These are phyloP conservation scores for Kuraishia hungarica DNA, from an alignment of 805 yeast species.

Conservation along the genomic window DNA sequence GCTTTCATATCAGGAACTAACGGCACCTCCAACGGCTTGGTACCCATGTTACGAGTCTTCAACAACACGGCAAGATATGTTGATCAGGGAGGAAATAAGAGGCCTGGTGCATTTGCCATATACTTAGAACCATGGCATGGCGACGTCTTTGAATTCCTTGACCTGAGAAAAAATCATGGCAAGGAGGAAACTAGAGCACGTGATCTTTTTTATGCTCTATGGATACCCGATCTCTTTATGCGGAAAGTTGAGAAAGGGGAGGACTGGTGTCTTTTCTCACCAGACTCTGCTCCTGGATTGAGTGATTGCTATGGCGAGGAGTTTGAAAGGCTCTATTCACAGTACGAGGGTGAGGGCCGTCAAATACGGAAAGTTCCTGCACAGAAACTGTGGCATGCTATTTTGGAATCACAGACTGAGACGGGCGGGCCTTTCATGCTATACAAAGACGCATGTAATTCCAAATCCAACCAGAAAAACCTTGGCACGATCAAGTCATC, in stretches of 20 bases:
- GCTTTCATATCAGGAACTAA: conserved; percentile 56
- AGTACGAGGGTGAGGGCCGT: conserved; percentile 41
- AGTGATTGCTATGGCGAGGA: conserved; percentile 48
- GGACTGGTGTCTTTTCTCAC: conserved; percentile 53
- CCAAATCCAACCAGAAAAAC: conserved; percentile 51
- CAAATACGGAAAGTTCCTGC: conserved; percentile 45
- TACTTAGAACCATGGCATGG: conserved; percentile 60
- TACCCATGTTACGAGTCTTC: conserved; percentile 57
- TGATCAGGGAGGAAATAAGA: conserved; percentile 58
- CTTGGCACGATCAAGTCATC: conserved; percentile 53
- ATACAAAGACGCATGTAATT: conserved; percentile 55
- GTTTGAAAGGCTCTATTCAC: conserved; percentile 41
- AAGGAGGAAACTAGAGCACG: conserved; percentile 57
- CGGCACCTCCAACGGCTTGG: conserved; percentile 55
- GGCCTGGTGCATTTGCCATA: conserved; percentile 58
- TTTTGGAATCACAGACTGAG: conserved; percentile 55
- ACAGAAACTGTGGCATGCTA: conserved; percentile 53
- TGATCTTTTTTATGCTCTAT: conserved; percentile 53
- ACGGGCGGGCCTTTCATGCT: conserved; percentile 61
- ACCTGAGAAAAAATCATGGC: conserved; percentile 55
- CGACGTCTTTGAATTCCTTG: conserved; percentile 50
- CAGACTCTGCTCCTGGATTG: conserved; percentile 51
- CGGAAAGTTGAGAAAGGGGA: conserved; percentile 47
- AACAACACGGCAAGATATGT: conserved; percentile 58
- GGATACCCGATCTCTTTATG: conserved; percentile 60